These are phyloP conservation scores for Rhazya stricta DNA, from an alignment of 257 asterid genomes.

Conservation along the genomic window DNA sequence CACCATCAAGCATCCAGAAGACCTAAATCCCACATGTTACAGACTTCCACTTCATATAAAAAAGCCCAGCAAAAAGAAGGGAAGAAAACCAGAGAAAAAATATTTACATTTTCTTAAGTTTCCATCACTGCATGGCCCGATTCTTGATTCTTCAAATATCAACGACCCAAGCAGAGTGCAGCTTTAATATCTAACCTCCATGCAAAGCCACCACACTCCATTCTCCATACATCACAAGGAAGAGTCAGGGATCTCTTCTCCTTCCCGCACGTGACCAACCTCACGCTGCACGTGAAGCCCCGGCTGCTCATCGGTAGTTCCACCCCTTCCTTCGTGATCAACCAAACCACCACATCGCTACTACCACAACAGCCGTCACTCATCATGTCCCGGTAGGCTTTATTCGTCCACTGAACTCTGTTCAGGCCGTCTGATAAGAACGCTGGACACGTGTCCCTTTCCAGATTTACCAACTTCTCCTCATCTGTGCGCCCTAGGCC, in stretches of 20 bases:
- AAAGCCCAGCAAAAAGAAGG: background rate
- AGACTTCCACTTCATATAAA: background rate
- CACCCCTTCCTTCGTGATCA: conserved; percentile 44
- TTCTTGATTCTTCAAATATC: background rate
- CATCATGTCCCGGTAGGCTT: conserved; percentile 44
- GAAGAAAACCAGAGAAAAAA: background rate
- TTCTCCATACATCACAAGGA: conserved; percentile 86
- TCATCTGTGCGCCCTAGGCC: conserved; percentile 43
- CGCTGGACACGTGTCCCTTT: conserved; percentile 72
- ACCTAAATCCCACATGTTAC: background rate
- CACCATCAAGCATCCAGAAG: background rate
- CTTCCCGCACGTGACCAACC: conserved; percentile 51
- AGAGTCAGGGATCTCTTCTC: conserved; percentile 35
- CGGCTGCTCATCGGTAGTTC: conserved; percentile 21
- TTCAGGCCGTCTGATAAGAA: conserved; percentile 51
- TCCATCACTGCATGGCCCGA: background rate
- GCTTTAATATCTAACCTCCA: conserved; percentile 85
- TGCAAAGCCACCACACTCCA: conserved; percentile 82
- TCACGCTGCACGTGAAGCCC: conserved; percentile 73
- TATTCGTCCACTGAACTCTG: conserved; percentile 59
- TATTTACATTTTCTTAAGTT: background rate
- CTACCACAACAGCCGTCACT: conserved; percentile 17
- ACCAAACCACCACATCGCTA: conserved; percentile 38
- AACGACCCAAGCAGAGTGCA: conserved; percentile 58
- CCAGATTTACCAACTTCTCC: conserved; percentile 42